Evolutionary conservation across 2,329 filamentous ascomycete species (phyloP).

Genomic region (Coniosporium tulheliwenetii): DNA sequence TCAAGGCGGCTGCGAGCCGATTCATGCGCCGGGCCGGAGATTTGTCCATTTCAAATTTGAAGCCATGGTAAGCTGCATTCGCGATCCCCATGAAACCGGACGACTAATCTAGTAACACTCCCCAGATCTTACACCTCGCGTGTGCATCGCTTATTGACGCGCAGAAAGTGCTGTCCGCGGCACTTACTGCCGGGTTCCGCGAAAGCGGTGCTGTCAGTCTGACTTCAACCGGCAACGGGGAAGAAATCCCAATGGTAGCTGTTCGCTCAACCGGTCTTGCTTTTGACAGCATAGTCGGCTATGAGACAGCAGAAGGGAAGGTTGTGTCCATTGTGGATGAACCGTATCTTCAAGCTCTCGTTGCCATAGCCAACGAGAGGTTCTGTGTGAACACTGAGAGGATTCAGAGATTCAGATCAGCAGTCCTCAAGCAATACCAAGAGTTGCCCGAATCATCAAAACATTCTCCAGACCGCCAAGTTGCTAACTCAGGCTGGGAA

Average conservation of each 20-base stretch:
- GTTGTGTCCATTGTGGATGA: conserved; percentile 44
- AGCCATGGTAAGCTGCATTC: conserved; percentile 56
- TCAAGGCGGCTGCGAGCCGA: too few relatives aligned
- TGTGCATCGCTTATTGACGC: conserved; percentile 61
- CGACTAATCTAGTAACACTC: neutral
- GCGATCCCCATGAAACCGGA: too few relatives aligned
- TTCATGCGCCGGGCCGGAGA: conserved; percentile 12
- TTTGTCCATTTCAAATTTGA: conserved; percentile 82
- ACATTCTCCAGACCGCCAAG: too few relatives aligned
- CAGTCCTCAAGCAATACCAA: too few relatives aligned
- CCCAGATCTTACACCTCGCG: conserved; percentile 75
- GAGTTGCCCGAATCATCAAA: too few relatives aligned
- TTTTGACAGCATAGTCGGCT: conserved; percentile 68
- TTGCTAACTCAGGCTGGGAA: too few relatives aligned
- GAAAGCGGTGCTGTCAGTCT: conserved; percentile 75
- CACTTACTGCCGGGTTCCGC: conserved; percentile 69
- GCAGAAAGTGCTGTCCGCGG: conserved; percentile 59
- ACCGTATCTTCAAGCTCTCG: conserved; percentile 50
- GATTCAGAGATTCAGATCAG: conserved; percentile 44
- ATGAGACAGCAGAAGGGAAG: conserved; percentile 17
- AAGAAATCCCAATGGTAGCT: conserved; percentile 57
- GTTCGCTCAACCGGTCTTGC: conserved; percentile 70
- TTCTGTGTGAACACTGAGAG: conserved; percentile 55
- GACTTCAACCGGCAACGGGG: conserved; percentile 1
- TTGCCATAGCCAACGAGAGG: conserved; percentile 57